Evolutionary conservation across 1,139 yeast genomes (phyloP).

Genomic region (Yamadazyma kanchanaburiensis): DNA sequence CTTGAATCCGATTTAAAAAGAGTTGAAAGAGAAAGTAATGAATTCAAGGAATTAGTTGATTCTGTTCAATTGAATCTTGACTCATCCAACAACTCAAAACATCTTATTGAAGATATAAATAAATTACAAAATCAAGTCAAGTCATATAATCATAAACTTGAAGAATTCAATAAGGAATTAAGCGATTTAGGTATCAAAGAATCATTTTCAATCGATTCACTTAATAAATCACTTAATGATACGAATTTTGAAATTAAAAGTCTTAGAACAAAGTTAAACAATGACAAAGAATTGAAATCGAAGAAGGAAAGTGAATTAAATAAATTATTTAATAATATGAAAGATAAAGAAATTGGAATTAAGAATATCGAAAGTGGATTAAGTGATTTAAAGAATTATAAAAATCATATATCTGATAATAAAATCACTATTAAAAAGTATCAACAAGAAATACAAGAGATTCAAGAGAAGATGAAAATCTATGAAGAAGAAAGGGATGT

Average conservation of each 20-base stretch:
- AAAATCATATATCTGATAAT: conserved; percentile 16
- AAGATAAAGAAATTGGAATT: conserved; percentile 55
- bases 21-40: conserved; percentile 10
- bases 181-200: conserved; percentile 41
- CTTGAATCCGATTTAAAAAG: conserved; percentile 6
- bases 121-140: conserved; percentile 14
- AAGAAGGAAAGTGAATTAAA: conserved; percentile 43
- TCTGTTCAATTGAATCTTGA: no score
- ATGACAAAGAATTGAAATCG: conserved; percentile 49
- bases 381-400: conserved; percentile 31
- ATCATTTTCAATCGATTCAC: conserved; percentile 30
- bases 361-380: conserved; percentile 53
- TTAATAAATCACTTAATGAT: conserved; percentile 37
- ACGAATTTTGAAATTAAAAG: conserved; percentile 42
- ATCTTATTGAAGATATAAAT: conserved; percentile 11
- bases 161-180: conserved; percentile 20
- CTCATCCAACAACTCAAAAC: conserved; percentile 9
- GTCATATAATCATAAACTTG: conserved; percentile 9
- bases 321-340: conserved; percentile 49
- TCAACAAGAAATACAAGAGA: conserved; percentile 12
- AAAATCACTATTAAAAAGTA: conserved; percentile 13
- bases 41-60: conserved; percentile 9
- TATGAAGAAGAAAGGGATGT: conserved; percentile 11
- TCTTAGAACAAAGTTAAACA: conserved; percentile 42
- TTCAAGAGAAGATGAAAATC: conserved; percentile 1